Evolutionary conservation across 2,329 filamentous ascomycete genomes (phyloP), one percentile per base, ranked within the genome.

Genomic region (Hymenotorrendiella dingleyae): DNA sequence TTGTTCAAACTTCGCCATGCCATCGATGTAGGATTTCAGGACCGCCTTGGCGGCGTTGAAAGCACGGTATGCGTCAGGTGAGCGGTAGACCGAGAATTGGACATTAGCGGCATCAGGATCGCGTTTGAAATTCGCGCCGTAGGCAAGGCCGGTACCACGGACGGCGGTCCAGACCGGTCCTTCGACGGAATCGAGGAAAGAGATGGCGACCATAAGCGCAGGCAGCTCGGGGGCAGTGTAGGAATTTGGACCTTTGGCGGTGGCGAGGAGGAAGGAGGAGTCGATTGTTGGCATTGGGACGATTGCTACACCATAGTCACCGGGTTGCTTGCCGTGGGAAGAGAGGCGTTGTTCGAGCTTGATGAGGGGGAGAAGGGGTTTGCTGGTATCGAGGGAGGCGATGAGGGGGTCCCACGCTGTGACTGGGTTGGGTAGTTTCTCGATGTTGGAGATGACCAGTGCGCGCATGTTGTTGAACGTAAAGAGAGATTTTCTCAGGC

Each of bases 141-240:
- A 98, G 0, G 93, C 93, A 40, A 97, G 80, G 33, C 93, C 93
- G 32, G 87, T 93, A 43, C 93, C 93, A 35, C 93, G 87, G 36
- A 97, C 86, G 0, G 88, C 87, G 50, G 84, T 84, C 91, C 93
- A 97, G 23, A 98, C 78, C 1, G 93, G 93, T 0, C 93, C 93
- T 64, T 98, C 93, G 14, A 94, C 85, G 1, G 89, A 82, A 60
- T 96, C 90, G 47, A 98, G 82, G 61, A 96, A 97, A 16, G 89
- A 82, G 37, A 89, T 79, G 1, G 91, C 89, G 6, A 98, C 90
- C 62, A 94, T 78, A 39, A 95, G 74, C 2, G 90, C 82, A 0
- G 93, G 89, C 1, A 97, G 72, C 12, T 79, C 75, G 0, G 89
- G 82, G 57, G 96, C 84, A 4, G 76, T 72, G 59, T 84, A 90